A percentile compares a stretch with the other conserved stretches of the same genome.
Conservation (phyloP, 2,329 filamentous ascomycete species). For the Fusarium papillatum region DNA sequence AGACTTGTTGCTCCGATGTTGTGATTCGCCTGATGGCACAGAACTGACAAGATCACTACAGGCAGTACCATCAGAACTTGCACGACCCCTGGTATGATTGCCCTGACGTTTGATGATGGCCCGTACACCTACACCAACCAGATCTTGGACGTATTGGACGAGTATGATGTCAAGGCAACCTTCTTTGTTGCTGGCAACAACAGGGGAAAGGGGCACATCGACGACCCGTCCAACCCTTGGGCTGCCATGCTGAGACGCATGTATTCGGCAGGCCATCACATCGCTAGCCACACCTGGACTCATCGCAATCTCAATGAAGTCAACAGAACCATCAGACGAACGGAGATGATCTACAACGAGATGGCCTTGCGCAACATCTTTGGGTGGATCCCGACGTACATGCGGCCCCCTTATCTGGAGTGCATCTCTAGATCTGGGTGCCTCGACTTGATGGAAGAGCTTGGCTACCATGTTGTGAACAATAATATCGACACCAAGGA, state of each 20-base stretch:
- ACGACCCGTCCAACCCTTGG: conserved; percentile 51
- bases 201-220: conserved; percentile 56
- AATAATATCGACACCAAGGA: conserved; percentile 73
- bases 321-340: conserved; percentile 48
- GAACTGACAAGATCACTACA: conserved; percentile 37
- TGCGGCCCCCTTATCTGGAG: conserved; percentile 60
- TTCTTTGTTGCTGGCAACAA: conserved; percentile 60
- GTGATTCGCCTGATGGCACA: conserved; percentile 17
- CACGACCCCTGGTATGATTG: conserved; percentile 51
- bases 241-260: conserved; percentile 56
- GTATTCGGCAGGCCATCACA: conserved; percentile 58
- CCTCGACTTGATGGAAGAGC: conserved; percentile 47
- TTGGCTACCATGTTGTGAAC: conserved; percentile 69
- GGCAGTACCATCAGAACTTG: conserved; percentile 53
- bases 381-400: conserved; percentile 57
- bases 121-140: conserved; percentile 57
- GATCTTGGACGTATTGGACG: conserved; percentile 55
- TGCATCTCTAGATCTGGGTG: conserved; percentile 57
- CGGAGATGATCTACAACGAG: conserved; percentile 60
- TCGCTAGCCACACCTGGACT: conserved; percentile 62
- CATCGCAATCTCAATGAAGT: conserved; percentile 58
- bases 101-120: conserved; percentile 63
- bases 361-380: conserved; percentile 58
- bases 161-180: conserved; percentile 51
- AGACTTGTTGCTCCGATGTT: background rate